These are phyloP conservation scores for Aurantiochytrium sp. DNA, from an alignment of 108 stramenopile species.

Conservation along the genomic window DNA sequence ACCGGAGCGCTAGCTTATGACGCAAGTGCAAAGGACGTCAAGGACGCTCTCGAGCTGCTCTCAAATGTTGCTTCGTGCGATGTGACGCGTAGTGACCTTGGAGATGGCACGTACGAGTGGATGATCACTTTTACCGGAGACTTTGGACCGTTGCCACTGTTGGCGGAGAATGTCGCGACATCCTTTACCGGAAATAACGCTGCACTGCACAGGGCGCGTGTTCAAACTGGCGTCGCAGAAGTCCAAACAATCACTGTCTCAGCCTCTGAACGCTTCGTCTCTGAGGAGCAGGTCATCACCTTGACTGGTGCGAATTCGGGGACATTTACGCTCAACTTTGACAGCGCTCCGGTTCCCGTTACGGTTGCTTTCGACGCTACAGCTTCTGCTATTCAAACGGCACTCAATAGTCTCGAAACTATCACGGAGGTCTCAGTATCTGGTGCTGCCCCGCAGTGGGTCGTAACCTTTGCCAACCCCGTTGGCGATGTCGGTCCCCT, in stretches of 20 bases:
- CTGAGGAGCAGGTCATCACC: conserved; percentile 52
- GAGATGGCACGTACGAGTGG: not conserved
- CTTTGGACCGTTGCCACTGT: not conserved
- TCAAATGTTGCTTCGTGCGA: conserved; percentile 52
- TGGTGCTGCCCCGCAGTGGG: conserved; percentile 12
- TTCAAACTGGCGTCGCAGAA: conserved; percentile 58
- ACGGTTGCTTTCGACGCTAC: conserved; percentile 23
- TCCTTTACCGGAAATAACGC: not conserved
- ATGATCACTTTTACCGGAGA: conserved; percentile 40
- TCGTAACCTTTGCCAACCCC: conserved; percentile 56
- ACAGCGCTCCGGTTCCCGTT: conserved; percentile 3
- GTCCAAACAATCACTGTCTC: conserved; percentile 62
- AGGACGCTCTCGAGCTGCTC: conserved; percentile 46
- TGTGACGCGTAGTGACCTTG: conserved; percentile 30
- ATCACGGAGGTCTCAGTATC: conserved; percentile 30
- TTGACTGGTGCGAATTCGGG: not conserved
- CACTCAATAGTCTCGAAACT: conserved; percentile 31
- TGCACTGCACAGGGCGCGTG: conserved; percentile 24
- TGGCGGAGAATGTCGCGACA: not conserved
- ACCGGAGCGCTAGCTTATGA: not conserved
- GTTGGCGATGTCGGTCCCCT: conserved; percentile 56
- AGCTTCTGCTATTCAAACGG: conserved; percentile 17
- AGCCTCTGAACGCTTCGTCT: conserved; percentile 49
- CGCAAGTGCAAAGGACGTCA: conserved; percentile 19
- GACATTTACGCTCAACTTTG: conserved; percentile 36